phyloP scores from a whole-genome alignment of 805 yeast genomes.

The Maudiozyma pseudohumilis region DNA sequence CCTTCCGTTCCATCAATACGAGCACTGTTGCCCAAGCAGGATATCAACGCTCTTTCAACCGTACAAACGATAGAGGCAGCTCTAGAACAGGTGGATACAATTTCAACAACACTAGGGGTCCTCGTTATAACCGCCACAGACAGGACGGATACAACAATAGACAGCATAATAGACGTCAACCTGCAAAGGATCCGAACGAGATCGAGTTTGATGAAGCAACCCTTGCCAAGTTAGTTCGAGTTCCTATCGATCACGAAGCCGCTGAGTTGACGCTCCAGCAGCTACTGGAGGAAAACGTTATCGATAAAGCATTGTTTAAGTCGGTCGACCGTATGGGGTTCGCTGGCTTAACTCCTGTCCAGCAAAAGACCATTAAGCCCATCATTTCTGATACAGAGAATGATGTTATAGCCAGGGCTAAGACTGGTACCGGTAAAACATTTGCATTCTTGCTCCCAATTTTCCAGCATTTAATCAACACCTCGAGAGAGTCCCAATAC shows the following conservation, averaged over 20 bases:
- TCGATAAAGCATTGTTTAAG: conserved; percentile 23
- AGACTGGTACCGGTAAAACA: conserved; percentile 94
- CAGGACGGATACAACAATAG: not conserved
- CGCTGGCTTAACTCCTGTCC: conserved; percentile 56
- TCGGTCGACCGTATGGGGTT: conserved; percentile 38
- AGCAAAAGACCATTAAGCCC: conserved; percentile 51
- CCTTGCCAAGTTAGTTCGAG: conserved; percentile 14
- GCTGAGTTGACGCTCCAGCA: conserved; percentile 22
- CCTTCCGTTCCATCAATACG: not conserved
- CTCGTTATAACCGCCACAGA: not conserved
- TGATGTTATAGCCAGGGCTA: conserved; percentile 75
- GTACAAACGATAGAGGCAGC: not conserved
- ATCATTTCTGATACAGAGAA: conserved; percentile 37
- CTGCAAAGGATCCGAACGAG: conserved; percentile 7
- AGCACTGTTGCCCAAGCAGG: not conserved
- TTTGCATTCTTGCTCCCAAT: conserved; percentile 80
- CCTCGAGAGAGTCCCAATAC: conserved; percentile 23
- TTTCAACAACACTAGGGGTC: not conserved
- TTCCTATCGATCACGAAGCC: conserved; percentile 5
- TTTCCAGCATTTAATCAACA: conserved; percentile 42
- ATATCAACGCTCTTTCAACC: not conserved
- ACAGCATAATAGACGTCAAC: not conserved
- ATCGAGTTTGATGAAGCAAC: conserved; percentile 8
- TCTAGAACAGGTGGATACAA: not conserved
- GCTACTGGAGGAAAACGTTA: conserved; percentile 22